Evolutionary conservation across 805 yeast genomes (phyloP).

Genomic region (Candida ortonii): DNA sequence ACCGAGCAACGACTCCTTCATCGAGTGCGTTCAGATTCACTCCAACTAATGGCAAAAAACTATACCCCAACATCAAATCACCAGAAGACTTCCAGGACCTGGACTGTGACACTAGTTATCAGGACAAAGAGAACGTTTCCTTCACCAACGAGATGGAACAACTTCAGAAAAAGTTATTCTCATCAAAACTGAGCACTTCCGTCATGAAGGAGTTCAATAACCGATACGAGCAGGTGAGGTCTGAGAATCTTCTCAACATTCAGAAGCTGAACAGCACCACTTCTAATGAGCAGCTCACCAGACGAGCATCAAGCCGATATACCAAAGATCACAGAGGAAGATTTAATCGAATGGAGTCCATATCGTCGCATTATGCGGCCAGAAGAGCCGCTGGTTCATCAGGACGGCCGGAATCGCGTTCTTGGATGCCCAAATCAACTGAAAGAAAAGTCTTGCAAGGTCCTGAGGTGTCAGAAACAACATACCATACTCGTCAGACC

Average conservation of each 20-base stretch:
- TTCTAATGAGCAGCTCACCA: conserved; percentile 22
- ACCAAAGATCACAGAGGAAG: conserved; percentile 44
- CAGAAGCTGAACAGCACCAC: conserved; percentile 26
- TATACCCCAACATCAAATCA: conserved; percentile 26
- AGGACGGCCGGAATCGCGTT: conserved; percentile 1
- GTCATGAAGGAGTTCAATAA: conserved; percentile 44
- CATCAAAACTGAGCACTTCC: conserved; percentile 43
- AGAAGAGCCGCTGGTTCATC: conserved; percentile 20
- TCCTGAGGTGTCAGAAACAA: conserved; percentile 3
- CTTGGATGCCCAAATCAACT: no score
- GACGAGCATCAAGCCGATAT: conserved; percentile 37
- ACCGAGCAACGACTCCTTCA: conserved; percentile 20
- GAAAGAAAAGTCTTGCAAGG: conserved; percentile 8
- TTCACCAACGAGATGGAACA: conserved; percentile 30
- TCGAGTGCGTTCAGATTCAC: conserved; percentile 29
- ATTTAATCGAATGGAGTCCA: conserved; percentile 50
- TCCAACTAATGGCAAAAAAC: conserved; percentile 28
- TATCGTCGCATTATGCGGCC: conserved; percentile 47
- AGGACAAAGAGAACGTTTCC: conserved; percentile 28
- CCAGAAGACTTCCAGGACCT: conserved; percentile 14
- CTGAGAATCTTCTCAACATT: conserved; percentile 24
- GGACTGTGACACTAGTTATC: conserved; percentile 28
- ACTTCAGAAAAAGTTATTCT: conserved; percentile 45
- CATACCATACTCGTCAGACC: conserved; percentile 6
- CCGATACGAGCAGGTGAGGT: conserved; percentile 39